These are phyloP conservation scores for Neofusicoccum umdonicola DNA, from an alignment of 2,329 filamentous ascomycete genomes.

Conservation along the genomic window DNA sequence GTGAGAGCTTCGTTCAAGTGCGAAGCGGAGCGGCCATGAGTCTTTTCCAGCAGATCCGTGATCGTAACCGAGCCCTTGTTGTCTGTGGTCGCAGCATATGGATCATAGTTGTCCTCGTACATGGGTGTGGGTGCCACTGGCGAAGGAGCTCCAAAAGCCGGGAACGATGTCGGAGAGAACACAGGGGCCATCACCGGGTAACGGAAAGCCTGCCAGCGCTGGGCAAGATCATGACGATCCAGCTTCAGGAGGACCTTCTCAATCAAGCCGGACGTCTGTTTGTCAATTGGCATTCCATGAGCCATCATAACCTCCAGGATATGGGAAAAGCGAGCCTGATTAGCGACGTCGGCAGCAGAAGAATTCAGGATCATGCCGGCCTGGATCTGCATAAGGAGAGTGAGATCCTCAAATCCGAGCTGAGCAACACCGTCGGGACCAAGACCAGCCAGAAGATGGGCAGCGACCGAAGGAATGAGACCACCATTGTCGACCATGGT, in stretches of 20 bases:
- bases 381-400: conserved; percentile 62
- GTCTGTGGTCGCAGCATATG: conserved; percentile 85
- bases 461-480: conserved; percentile 58
- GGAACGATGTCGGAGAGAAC: conserved; percentile 37
- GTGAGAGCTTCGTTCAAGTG: conserved; percentile 76
- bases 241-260: conserved; percentile 58
- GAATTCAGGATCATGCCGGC: conserved; percentile 48
- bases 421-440: conserved; percentile 59
- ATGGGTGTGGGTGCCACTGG: conserved; percentile 56
- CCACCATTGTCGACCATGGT: conserved; percentile 66
- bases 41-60: conserved; percentile 82
- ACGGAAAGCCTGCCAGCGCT: conserved; percentile 60
- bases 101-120: conserved; percentile 82
- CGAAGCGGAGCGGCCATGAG: conserved; percentile 68
- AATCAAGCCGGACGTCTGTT: conserved; percentile 55
- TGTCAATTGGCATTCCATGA: conserved; percentile 53
- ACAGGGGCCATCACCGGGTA: conserved; percentile 44
- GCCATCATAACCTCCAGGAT: conserved; percentile 58
- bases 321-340: conserved; percentile 60
- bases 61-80: conserved; percentile 91
- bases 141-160: conserved; percentile 42
- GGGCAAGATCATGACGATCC: conserved; percentile 46
- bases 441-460: conserved; percentile 60
- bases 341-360: conserved; percentile 53
- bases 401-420: conserved; percentile 53